Conservation (phyloP, 2,329 filamentous ascomycete genomes). For the Cladosporium sp. region DNA sequence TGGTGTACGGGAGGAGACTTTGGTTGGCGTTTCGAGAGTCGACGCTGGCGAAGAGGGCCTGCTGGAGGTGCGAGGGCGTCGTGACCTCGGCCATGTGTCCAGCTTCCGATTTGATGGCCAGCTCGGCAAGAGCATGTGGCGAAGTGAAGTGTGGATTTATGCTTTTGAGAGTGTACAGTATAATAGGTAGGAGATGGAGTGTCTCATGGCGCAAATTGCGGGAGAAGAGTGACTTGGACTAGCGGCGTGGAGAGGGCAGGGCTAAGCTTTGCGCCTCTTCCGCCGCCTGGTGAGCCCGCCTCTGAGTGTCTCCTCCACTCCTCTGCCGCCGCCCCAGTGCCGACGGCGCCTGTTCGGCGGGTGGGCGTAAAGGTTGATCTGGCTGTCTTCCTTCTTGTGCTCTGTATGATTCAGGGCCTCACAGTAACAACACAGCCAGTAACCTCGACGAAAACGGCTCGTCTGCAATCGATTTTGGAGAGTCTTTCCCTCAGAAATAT, state of each 20-base stretch:
- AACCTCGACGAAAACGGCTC: not conserved
- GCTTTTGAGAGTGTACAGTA: not conserved
- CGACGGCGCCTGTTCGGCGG: not conserved
- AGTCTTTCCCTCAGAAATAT: not conserved
- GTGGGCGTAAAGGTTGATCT: not conserved
- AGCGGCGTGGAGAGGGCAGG: not conserved
- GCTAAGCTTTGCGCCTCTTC: not conserved
- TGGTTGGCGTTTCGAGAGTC: slow-evolving; percentile 14
- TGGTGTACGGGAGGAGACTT: slow-evolving; percentile 9
- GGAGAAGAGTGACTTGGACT: not conserved
- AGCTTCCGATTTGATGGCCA: not conserved
- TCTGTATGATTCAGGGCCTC: not conserved
- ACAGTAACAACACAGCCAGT: not conserved
- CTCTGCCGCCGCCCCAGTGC: not conserved
- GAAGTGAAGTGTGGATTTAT: not conserved
- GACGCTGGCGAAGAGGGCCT: slow-evolving; percentile 13
- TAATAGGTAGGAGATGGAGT: not conserved
- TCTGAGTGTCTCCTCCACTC: not conserved
- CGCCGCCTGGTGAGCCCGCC: not conserved
- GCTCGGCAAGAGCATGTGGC: slow-evolving; percentile 1
- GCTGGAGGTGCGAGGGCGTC: slow-evolving; percentile 18
- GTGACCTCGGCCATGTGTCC: slow-evolving; percentile 13
- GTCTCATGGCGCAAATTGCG: not conserved
- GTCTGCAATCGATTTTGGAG: not conserved
- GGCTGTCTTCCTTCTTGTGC: not conserved